These are phyloP conservation scores for Colletotrichum karsti DNA, from an alignment of 2,329 filamentous ascomycete genomes.

Conservation along the genomic window DNA sequence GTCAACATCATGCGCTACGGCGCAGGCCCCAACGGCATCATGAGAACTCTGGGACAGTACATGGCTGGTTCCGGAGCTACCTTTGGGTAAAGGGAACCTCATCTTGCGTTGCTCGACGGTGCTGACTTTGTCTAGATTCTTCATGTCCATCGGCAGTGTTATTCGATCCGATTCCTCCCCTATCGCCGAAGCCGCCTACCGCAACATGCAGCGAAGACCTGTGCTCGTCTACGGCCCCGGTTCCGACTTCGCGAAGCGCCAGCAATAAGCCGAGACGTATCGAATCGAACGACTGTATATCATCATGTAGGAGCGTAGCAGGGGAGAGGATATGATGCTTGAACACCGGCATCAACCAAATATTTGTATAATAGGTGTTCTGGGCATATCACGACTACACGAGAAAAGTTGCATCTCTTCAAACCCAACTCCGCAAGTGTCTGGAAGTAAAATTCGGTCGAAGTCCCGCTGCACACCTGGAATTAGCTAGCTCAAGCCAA, in stretches of 20 bases:
- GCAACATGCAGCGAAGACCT: slow-evolving; percentile 76
- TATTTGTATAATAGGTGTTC: slow-evolving; percentile 27
- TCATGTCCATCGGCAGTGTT: slow-evolving; percentile 98
- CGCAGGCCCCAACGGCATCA: slow-evolving; percentile 90
- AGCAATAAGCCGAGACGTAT: slow-evolving; percentile 16
- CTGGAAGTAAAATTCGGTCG: background rate
- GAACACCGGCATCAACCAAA: slow-evolving; percentile 11
- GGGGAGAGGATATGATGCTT: slow-evolving; percentile 2
- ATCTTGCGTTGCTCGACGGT: background rate
- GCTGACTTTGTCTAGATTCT: slow-evolving; percentile 67
- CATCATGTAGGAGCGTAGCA: slow-evolving; percentile 16
- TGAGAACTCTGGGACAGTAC: slow-evolving; percentile 94
- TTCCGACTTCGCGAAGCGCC: slow-evolving; percentile 37
- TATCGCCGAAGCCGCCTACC: slow-evolving; percentile 78
- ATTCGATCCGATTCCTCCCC: slow-evolving; percentile 91
- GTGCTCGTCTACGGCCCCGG: slow-evolving; percentile 65
- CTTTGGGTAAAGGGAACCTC: slow-evolving; percentile 76
- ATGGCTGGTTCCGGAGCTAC: slow-evolving; percentile 96
- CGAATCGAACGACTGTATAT: slow-evolving; percentile 13
- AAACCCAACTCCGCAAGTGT: background rate
- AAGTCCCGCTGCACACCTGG: too few relatives aligned
- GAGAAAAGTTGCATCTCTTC: slow-evolving; percentile 20
- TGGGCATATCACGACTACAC: slow-evolving; percentile 22
- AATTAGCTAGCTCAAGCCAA: too few relatives aligned
- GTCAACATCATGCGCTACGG: slow-evolving; percentile 97